Percentiles rank a stretch among this genome's conserved stretches.
phyloP scores from a whole-genome alignment of 805 yeast genomes.

The Jamesozyma hellenica region DNA sequence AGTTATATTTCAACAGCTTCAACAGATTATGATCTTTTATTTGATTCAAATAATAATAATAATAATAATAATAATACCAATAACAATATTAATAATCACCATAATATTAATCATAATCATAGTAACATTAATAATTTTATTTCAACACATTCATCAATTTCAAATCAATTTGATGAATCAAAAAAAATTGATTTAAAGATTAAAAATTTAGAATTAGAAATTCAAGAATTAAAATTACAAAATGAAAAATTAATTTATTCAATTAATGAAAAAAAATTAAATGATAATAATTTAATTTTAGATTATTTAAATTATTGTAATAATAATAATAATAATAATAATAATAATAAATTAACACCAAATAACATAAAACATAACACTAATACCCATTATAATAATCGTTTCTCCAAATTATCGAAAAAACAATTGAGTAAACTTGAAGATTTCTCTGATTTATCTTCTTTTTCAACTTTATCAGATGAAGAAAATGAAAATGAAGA shows the following conservation, averaged over 20 bases:
- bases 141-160: constrained; percentile 1
- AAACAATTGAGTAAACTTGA: constrained; percentile 19
- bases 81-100: not conserved
- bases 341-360: not conserved
- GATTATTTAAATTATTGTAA: constrained; percentile 1
- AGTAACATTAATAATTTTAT: not conserved
- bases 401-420: constrained; percentile 21
- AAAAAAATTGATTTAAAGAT: constrained; percentile 22
- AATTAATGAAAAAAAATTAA: constrained; percentile 18
- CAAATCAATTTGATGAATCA: constrained; percentile 9
- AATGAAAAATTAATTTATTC: constrained; percentile 27
- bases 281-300: constrained; percentile 20
- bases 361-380: not conserved
- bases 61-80: no score
- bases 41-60: constrained; percentile 1
- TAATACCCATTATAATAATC: not conserved
- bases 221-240: constrained; percentile 26
- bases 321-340: constrained; percentile 1
- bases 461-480: not conserved
- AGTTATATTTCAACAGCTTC: constrained; percentile 27
- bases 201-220: constrained; percentile 26
- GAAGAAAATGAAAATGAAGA: constrained; percentile 2
- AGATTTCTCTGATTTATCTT: constrained; percentile 15
- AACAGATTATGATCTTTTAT: constrained; percentile 19
- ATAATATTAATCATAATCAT: constrained; percentile 1